Conservation (phyloP, 1,284 basidiomycete genomes). For the Rhodotorula sp. region DNA sequence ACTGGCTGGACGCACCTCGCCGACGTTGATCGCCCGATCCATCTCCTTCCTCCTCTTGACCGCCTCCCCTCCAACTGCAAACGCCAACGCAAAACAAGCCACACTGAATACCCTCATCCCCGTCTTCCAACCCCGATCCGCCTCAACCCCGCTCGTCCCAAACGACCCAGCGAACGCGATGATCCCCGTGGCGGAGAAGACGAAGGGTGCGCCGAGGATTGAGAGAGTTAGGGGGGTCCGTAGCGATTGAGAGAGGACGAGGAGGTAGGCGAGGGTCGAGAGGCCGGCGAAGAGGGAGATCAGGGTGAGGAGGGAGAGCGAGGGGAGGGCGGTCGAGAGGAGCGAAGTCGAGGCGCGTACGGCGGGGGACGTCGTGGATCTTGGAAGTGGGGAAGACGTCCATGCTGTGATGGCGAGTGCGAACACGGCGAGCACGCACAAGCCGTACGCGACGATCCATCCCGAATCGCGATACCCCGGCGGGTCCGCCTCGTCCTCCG, state of each 20-base stretch:
- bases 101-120: conserved; percentile 70
- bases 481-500: not conserved
- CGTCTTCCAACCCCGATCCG: conserved; percentile 22
- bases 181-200: conserved; percentile 23
- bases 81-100: conserved; percentile 67
- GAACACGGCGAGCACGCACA: conserved; percentile 1
- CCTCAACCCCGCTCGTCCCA: conserved; percentile 2
- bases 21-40: conserved; percentile 65
- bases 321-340: conserved; percentile 19
- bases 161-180: conserved; percentile 25
- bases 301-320: conserved; percentile 23
- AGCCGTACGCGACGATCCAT: conserved; percentile 35
- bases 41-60: conserved; percentile 62
- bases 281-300: conserved; percentile 26
- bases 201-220: conserved; percentile 21
- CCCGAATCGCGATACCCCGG: conserved; percentile 19
- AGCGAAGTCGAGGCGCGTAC: not conserved
- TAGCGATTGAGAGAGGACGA: conserved; percentile 17
- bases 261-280: conserved; percentile 22
- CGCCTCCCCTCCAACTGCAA: conserved; percentile 70
- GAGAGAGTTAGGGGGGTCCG: conserved; percentile 22
- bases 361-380: not conserved
- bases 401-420: conserved; percentile 14
- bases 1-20: conserved; percentile 55
- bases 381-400: conserved; percentile 5